These are phyloP conservation scores for Aspergillus pseudoviridinutans DNA, from an alignment of 2,329 filamentous ascomycete genomes.

Conservation along the genomic window DNA sequence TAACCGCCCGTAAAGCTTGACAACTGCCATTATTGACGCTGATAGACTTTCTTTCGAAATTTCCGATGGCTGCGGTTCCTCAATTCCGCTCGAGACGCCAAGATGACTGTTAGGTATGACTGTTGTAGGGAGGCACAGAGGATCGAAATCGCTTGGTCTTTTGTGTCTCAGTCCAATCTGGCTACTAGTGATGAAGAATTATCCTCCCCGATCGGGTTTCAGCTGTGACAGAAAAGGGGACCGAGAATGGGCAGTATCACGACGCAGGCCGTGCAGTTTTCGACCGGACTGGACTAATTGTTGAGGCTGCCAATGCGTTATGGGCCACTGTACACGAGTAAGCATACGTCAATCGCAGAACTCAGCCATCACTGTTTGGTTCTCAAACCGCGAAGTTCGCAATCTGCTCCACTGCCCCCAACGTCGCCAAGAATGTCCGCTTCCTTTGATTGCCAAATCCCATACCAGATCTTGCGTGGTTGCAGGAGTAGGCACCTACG, in stretches of 20 bases:
- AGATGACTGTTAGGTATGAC: neutral
- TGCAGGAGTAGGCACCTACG: slow-evolving; percentile 2
- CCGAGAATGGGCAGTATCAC: neutral
- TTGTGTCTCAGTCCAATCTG: neutral
- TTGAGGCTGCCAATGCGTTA: neutral
- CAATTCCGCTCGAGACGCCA: neutral
- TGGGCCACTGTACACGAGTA: neutral
- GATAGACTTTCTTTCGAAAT: neutral
- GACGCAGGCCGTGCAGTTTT: neutral
- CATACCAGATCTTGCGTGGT: slow-evolving; percentile 21
- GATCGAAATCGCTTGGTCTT: neutral
- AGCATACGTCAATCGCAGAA: neutral
- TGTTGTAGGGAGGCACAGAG: neutral
- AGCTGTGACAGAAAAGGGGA: neutral
- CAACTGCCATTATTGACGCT: neutral
- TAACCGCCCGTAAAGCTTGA: neutral
- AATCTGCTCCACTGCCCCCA: slow-evolving; percentile 18
- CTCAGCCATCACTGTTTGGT: neutral
- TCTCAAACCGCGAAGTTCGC: slow-evolving; percentile 4
- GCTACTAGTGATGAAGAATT: neutral
- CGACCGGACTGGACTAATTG: neutral
- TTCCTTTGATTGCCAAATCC: slow-evolving; percentile 16
- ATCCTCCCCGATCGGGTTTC: neutral
- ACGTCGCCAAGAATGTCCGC: slow-evolving; percentile 23
- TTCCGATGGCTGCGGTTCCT: neutral